Base-by-base conservation (phyloP, 805 yeast genomes). In the Kodamaea leandrae region DNA sequence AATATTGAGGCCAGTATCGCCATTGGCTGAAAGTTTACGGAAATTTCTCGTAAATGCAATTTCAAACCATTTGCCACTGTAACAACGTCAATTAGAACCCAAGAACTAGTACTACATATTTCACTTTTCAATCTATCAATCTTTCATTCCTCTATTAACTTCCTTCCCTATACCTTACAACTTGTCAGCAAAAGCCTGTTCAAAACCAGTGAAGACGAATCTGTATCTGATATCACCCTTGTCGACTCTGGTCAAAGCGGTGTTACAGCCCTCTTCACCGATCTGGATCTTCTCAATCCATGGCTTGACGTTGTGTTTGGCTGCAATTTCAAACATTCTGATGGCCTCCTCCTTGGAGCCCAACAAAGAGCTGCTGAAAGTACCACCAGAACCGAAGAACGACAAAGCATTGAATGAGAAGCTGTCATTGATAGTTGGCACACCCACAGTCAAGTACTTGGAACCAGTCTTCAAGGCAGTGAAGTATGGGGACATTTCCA, bases 141-240 rank as follows among this genome's bases (percentile, higher is more conserved):
- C 24, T 9, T 21, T 7, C 9, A 6, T 6, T 9, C 9, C 24
- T 21, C 9, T 21, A 7, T 6, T 21, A 21, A 21, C 24, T 21
- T 9, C 6, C 9, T 21, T 7, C 24, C 24, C 9, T 9, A 7
- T 21, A 21, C 9, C 9, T 21, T n/a, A n/a, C n/a, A n/a, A 21
- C 9, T 21, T 9, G 18, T 28, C 20, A 6, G 16, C 33, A 17
- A 74, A 74, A 2, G 65, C 73, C 56, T 74, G 63, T 50, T 77
- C 77, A 60, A 64, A 80, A 16, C 76, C 77, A 41, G 76, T 72
- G 48, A 82, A 65, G 6, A 81, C 81, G 54, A 77, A 78, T 66
- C 89, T 57, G 51, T 65, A 70, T 40, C 61, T 60, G 36, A 62
- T 71, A 16, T 62, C 66, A 35, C 64, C 61, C 17, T 54, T 45